phyloP scores from a whole-genome alignment of 352 stramenopile genomes.

The Phytophthora boehmeriae region DNA sequence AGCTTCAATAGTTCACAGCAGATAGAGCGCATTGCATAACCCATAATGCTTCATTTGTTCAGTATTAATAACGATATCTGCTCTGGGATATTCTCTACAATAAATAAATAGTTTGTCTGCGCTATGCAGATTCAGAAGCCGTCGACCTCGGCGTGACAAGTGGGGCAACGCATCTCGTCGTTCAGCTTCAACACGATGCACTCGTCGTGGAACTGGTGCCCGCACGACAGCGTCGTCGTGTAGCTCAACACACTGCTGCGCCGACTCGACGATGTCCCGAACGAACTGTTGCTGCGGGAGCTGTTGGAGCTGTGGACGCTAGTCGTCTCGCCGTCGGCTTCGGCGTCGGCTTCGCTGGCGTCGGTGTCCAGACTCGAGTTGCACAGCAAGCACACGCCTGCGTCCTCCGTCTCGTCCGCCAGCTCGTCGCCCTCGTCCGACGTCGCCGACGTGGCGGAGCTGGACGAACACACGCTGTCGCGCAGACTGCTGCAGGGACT shows the following conservation, averaged over 20 bases:
- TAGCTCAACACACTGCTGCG: conserved; percentile 31
- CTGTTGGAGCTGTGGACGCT: conserved; percentile 7
- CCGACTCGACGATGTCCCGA: conserved; percentile 10
- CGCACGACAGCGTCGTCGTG: conserved; percentile 51
- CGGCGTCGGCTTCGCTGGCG: not conserved
- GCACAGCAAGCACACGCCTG: conserved; percentile 21
- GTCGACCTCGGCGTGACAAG: conserved; percentile 28
- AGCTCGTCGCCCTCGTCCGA: conserved; percentile 25
- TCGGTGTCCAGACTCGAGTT: conserved; percentile 22
- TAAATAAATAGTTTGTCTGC: not conserved
- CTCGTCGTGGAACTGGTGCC: conserved; percentile 66
- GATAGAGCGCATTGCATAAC: too few species aligned
- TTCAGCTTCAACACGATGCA: conserved; percentile 63
- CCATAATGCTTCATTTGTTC: too few species aligned
- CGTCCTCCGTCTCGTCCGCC: conserved; percentile 13
- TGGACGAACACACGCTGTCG: conserved; percentile 8
- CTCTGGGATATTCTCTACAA: too few species aligned
- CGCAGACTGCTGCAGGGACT: conserved; percentile 11
- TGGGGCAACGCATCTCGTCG: conserved; percentile 47
- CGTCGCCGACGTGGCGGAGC: conserved; percentile 11
- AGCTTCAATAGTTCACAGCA: too few species aligned
- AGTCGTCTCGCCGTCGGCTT: not conserved
- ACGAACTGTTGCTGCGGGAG: conserved; percentile 8
- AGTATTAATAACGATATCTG: too few species aligned
- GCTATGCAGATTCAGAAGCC: not conserved